These are phyloP conservation scores for Inonotus hispidus DNA, from an alignment of 1,284 basidiomycete genomes.

Conservation along the genomic window DNA sequence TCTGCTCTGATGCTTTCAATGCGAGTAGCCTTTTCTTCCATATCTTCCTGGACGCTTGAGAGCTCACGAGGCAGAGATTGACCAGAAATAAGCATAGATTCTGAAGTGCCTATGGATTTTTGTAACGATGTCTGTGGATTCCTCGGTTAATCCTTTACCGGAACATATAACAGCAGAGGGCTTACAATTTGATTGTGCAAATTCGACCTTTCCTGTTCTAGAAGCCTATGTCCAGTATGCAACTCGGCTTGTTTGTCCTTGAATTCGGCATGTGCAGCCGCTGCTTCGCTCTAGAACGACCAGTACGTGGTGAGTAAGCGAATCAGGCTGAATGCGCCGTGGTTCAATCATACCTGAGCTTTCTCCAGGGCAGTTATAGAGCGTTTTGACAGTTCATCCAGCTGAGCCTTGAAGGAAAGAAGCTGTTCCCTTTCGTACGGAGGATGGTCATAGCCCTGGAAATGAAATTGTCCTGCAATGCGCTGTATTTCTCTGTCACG, in stretches of 20 bases:
- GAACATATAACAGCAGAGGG: neutral
- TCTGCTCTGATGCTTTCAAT: slow-evolving; percentile 54
- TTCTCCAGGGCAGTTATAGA: slow-evolving; percentile 53
- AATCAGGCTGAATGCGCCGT: slow-evolving; percentile 4
- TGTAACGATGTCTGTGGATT: slow-evolving; percentile 27
- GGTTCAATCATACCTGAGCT: slow-evolving; percentile 44
- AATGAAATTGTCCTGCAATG: slow-evolving; percentile 61
- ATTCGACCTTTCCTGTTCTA: slow-evolving; percentile 47
- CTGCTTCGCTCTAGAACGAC: slow-evolving; percentile 45
- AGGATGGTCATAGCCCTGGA: slow-evolving; percentile 68
- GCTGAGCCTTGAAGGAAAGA: slow-evolving; percentile 58
- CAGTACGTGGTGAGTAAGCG: neutral
- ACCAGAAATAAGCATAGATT: slow-evolving; percentile 51
- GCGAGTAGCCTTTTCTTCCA: slow-evolving; percentile 61
- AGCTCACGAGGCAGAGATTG: slow-evolving; percentile 55
- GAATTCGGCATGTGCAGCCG: slow-evolving; percentile 52
- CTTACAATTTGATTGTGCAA: slow-evolving; percentile 62
- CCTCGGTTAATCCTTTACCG: neutral
- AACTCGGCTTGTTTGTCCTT: slow-evolving; percentile 47
- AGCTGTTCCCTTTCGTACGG: slow-evolving; percentile 65
- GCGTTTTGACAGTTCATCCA: slow-evolving; percentile 53
- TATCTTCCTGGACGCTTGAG: slow-evolving; percentile 53
- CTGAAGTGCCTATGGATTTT: slow-evolving; percentile 44
- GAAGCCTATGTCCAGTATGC: slow-evolving; percentile 45
- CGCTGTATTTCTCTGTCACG: slow-evolving; percentile 74